Evolutionary conservation across 2,329 filamentous ascomycete species (phyloP), one percentile per base, ranked within the genome.

Genomic region (Cladobotryum mycophilum): DNA sequence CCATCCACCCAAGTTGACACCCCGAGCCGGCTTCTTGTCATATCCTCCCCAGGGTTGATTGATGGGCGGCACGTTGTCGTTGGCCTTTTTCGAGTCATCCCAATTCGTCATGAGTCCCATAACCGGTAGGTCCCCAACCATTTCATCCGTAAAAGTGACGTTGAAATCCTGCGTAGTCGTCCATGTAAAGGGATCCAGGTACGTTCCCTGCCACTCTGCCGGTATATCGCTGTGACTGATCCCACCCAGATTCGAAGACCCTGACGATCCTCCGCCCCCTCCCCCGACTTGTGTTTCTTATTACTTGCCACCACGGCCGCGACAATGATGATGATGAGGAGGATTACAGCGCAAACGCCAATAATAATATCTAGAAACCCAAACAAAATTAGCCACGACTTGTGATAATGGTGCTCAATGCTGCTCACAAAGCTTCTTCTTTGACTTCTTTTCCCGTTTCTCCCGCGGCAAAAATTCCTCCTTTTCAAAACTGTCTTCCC

Each of bases 1-100:
- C 93, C 93, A 99, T 12, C 93, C 93, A 46, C 93, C 93, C 1
- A 97, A 66, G 61, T 96, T 97, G 35, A 97, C 89, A 1, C 93
- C 93, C 6, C 92, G 82, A 20, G 95, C 89, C 2, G 91, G 90
- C 49, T 77, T 83, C 18, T 80, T 82, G 2, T 83, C 80, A 60
- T 97, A 99, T 2, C 85, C 73, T 6, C 82, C 82, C 79, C 92
- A 96, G 1, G 76, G 61, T 54, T 91, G 76, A 58, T 89, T 79
- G 6, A 99, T 75, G 1, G 89, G 75, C 1, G 90, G 88, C 0
- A 95, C 89, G 33, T 89, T 82, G 15, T 81, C 75, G 65, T 97
- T 97, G 12, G 91, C 84, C 56, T 76, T 75, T 2, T 80, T 75
- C 20, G 85, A 87, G 68, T 99, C 91, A 65, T 97, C 86, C 88